Conservation (phyloP, 768 basidiomycete genomes). For the Russula sp. region DNA sequence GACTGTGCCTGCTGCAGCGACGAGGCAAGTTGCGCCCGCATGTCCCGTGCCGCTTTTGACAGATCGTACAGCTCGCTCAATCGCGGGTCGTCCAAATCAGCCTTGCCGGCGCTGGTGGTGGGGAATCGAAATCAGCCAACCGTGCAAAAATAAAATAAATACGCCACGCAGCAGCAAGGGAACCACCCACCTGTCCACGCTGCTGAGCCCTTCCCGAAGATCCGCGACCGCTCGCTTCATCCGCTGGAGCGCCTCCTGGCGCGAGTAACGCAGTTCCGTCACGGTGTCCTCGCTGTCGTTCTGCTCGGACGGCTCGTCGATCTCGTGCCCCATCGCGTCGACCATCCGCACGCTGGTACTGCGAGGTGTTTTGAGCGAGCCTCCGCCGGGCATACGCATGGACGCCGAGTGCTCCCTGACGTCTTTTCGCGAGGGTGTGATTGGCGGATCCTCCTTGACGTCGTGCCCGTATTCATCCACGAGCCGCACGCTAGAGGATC, state of each 20-base stretch:
- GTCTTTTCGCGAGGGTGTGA: conserved; percentile 23
- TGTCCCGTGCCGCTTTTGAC: conserved; percentile 47
- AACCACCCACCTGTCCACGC: conserved; percentile 49
- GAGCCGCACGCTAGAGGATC: conserved; percentile 52
- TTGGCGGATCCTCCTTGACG: conserved; percentile 3
- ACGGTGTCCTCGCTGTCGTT: conserved; percentile 25
- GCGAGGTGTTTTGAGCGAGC: conserved; percentile 26
- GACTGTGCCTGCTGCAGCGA: conserved; percentile 38
- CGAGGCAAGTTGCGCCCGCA: conserved; percentile 41
- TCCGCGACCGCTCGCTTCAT: conserved; percentile 55
- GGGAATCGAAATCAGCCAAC: conserved; percentile 6
- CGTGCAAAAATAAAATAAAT: neutral
- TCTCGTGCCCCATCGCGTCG: conserved; percentile 63
- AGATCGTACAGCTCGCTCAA: conserved; percentile 47
- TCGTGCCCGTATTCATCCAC: conserved; percentile 59
- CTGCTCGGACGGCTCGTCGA: conserved; percentile 33
- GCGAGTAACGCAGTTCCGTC: conserved; percentile 31
- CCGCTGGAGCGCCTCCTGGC: conserved; percentile 48
- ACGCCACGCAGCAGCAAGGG: neutral
- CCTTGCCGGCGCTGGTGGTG: conserved; percentile 34
- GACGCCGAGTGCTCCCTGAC: conserved; percentile 25
- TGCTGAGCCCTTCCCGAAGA: conserved; percentile 49
- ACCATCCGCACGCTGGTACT: conserved; percentile 52
- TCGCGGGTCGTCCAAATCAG: conserved; percentile 38
- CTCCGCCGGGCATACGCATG: conserved; percentile 15